Conservation (phyloP, 345 rosid genomes). For the Heritiera littoralis region DNA sequence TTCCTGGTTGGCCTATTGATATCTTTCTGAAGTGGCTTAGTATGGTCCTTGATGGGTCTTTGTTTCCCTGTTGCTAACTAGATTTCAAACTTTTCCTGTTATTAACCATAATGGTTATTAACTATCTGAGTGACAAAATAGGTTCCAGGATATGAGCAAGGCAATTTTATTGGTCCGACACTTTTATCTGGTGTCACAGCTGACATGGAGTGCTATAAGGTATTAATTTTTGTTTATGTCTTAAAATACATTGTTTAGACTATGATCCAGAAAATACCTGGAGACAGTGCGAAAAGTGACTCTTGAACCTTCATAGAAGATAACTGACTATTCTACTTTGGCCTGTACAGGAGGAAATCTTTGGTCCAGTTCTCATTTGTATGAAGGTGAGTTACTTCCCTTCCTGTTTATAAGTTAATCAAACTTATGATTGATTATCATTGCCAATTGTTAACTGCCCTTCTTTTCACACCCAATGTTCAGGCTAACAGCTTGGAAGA, state of each 20-base stretch:
- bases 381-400: constrained; percentile 60
- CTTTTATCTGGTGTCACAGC: constrained; percentile 75
- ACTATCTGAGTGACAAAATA: constrained; percentile 30
- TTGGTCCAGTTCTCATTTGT: constrained; percentile 97
- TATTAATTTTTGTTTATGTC: constrained; percentile 19
- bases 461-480: constrained; percentile 19
- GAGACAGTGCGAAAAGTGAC: constrained; percentile 3
- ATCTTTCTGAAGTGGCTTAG: constrained; percentile 1
- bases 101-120: not conserved
- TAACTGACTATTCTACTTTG: constrained; percentile 11
- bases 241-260: not conserved
- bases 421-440: not conserved
- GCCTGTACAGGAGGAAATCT: constrained; percentile 86
- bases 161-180: constrained; percentile 96
- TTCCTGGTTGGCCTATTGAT: not conserved
- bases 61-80: constrained; percentile 4
- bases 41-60: constrained; percentile 8
- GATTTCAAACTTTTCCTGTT: not conserved
- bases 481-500: constrained; percentile 92
- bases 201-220: constrained; percentile 99
- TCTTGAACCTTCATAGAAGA: not conserved
- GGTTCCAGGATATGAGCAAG: constrained; percentile 93
- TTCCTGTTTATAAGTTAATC: constrained; percentile 17
- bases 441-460: constrained; percentile 20
- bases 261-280: not conserved